Evolutionary conservation across 2,329 filamentous ascomycete species (phyloP), one percentile per base, ranked within the genome.

Genomic region (Parastagonospora nodorum): DNA sequence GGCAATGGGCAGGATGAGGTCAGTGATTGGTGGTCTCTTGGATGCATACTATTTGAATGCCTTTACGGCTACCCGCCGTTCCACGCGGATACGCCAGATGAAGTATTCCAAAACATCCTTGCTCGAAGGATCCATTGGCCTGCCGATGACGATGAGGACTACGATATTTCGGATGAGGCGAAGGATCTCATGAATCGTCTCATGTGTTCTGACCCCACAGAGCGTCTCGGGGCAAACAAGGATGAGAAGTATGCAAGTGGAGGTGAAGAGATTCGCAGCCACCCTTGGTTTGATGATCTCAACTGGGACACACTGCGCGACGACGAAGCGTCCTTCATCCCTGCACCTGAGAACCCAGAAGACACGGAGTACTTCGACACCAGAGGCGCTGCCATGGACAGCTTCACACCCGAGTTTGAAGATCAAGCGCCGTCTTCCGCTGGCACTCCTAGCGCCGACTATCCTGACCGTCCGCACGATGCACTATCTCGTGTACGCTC

Each of bases 21-120:
- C 61, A 97, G 94, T 69, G 94, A 99, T 85, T 99, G 94, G 94
- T 99, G 94, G 94, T 97, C 94, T 16, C 82, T 99, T n/a, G 94
- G 94, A 1, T 99, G 95, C 72, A 97, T 99, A 63, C 79, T 97
- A 74, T 99, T 97, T 66, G 94, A 99, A 67, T 97, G 96, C 60
- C 78, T 99, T 2, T 97, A 90, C 67, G 94, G 94, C 1, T 88
- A 90, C 50, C 94, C 94, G 1, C 94, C 94, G 0, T 99, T 99
- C 74, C 92, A 97, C 71, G 94, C 91, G 1, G 80, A 82, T 15
- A 92, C 92, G 41, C 91, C 94, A 0, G 94, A 99, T 63, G 83
- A 94, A 63, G 94, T 99, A 1, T 99, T 99, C 68, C 90, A 97
- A 64, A 99, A 99, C 64, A 99, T 99, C 54, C 78, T 99, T 32